These are phyloP conservation scores for Coffea canephora DNA, from an alignment of 257 asterid species.

Conservation along the genomic window DNA sequence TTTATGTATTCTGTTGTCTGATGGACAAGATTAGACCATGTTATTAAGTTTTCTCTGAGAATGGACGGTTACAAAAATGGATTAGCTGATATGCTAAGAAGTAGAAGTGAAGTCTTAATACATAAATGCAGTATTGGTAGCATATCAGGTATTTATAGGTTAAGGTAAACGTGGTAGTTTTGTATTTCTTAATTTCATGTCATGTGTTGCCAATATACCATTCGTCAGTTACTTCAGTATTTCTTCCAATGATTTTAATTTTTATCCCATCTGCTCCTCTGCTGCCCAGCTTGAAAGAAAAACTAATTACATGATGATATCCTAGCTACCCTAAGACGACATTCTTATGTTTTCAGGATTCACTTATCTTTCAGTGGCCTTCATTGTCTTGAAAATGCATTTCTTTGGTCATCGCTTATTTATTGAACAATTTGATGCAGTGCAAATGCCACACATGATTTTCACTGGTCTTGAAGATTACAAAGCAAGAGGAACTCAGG, in stretches of 20 bases:
- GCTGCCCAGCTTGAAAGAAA: neutral
- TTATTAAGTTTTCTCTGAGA: neutral
- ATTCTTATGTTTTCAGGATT: neutral
- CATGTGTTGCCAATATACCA: neutral
- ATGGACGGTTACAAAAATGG: neutral
- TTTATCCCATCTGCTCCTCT: neutral
- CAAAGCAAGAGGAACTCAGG: slow-evolving; percentile 95
- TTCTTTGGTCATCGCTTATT: slow-evolving; percentile 12
- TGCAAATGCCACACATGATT: slow-evolving; percentile 86
- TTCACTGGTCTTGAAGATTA: slow-evolving; percentile 97
- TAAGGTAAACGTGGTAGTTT: neutral
- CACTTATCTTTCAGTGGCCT: neutral
- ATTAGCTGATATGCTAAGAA: neutral
- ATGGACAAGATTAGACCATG: neutral
- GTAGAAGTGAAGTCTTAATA: neutral
- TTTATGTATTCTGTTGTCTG: neutral
- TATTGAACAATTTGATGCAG: slow-evolving; percentile 36
- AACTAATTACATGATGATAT: neutral
- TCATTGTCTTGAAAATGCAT: neutral
- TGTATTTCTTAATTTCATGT: neutral
- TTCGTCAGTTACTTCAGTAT: neutral
- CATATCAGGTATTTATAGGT: neutral
- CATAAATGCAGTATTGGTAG: neutral
- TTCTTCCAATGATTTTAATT: neutral
- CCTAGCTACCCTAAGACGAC: neutral